Conservation (phyloP, 2,329 filamentous ascomycete species). For the Neonectria ditissima region DNA sequence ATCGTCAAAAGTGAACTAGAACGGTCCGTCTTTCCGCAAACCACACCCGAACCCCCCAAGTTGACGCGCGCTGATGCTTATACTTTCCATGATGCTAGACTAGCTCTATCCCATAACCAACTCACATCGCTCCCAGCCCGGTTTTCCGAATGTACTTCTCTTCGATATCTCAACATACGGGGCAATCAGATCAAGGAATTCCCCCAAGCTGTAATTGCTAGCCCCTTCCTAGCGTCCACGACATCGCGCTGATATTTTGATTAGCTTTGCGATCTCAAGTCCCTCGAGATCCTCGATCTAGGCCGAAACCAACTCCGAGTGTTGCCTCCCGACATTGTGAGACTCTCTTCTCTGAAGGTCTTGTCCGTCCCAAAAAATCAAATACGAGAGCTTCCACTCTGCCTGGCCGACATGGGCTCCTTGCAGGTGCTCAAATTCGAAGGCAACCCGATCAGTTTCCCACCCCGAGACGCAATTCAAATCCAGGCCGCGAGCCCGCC, state of each 20-base stretch:
- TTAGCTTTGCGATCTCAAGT: slow-evolving; percentile 86
- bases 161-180: slow-evolving; percentile 84
- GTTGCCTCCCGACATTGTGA: slow-evolving; percentile 83
- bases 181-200: slow-evolving; percentile 79
- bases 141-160: slow-evolving; percentile 80
- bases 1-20: slow-evolving; percentile 81
- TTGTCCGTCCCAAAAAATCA: slow-evolving; percentile 88
- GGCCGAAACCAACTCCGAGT: slow-evolving; percentile 86
- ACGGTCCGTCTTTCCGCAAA: slow-evolving; percentile 61
- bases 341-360: slow-evolving; percentile 87
- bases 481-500: slow-evolving; percentile 66
- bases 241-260: slow-evolving; percentile 38
- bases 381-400: slow-evolving; percentile 85
- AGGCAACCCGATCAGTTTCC: slow-evolving; percentile 86
- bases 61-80: slow-evolving; percentile 26
- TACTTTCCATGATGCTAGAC: slow-evolving; percentile 57
- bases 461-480: slow-evolving; percentile 76
- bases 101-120: slow-evolving; percentile 85
- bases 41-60: slow-evolving; percentile 3
- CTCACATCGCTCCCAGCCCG: slow-evolving; percentile 76
- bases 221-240: slow-evolving; percentile 26
- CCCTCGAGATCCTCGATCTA: slow-evolving; percentile 92
- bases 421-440: slow-evolving; percentile 90
- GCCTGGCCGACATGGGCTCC: slow-evolving; percentile 89
- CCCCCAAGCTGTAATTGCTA: slow-evolving; percentile 62